These are phyloP conservation scores for Candida suzukii DNA, from an alignment of 805 yeast species.

Conservation along the genomic window DNA sequence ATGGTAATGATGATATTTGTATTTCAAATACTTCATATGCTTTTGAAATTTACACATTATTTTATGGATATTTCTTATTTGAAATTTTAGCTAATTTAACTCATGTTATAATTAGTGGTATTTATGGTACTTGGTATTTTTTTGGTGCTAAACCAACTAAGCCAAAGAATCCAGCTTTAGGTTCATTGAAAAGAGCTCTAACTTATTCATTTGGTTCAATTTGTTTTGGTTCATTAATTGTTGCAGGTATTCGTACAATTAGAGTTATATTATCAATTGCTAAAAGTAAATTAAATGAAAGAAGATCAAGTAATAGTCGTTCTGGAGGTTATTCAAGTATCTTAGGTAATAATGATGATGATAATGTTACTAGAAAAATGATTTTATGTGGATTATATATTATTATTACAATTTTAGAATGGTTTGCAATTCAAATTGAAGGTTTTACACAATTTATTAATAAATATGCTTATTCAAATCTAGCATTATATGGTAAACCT, in stretches of 20 bases:
- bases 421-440: constrained; percentile 40
- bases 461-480: constrained; percentile 81
- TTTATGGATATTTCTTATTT: constrained; percentile 77
- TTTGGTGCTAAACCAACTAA: constrained; percentile 50
- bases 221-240: constrained; percentile 73
- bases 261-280: constrained; percentile 46
- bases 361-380: constrained; percentile 37
- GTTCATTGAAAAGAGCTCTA: constrained; percentile 69
- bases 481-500: constrained; percentile 80
- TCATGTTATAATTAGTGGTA: constrained; percentile 76
- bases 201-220: constrained; percentile 88
- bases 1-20: constrained; percentile 22
- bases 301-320: constrained; percentile 5
- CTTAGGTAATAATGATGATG: constrained; percentile 43
- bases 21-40: constrained; percentile 20
- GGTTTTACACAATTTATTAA: constrained; percentile 68
- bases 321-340: background rate
- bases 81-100: constrained; percentile 78
- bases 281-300: constrained; percentile 31
- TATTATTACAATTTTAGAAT: constrained; percentile 54
- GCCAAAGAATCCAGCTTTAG: constrained; percentile 72
- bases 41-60: constrained; percentile 49
- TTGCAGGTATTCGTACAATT: constrained; percentile 63
- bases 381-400: constrained; percentile 42
- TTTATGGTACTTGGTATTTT: constrained; percentile 90